These are phyloP conservation scores for Penicillium palitans DNA, from an alignment of 2,329 filamentous ascomycete genomes.

Conservation along the genomic window DNA sequence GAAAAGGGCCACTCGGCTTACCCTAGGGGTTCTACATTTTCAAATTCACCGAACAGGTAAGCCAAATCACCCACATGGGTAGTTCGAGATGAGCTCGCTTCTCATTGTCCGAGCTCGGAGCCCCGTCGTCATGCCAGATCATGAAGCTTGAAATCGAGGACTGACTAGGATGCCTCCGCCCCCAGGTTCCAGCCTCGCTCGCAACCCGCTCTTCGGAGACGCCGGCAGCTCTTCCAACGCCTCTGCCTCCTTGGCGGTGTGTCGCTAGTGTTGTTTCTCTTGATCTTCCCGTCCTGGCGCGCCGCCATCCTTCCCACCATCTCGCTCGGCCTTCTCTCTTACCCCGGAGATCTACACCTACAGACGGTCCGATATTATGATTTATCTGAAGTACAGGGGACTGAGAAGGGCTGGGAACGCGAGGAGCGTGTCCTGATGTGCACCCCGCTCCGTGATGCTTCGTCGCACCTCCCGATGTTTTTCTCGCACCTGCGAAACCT, in stretches of 20 bases:
- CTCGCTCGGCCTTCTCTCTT: slow-evolving; percentile 69
- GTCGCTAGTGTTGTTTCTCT: slow-evolving; percentile 63
- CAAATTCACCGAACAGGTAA: slow-evolving; percentile 86
- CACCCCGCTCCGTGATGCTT: slow-evolving; percentile 88
- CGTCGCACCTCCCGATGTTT: slow-evolving; percentile 93
- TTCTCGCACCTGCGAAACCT: slow-evolving; percentile 96
- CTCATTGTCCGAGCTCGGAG: not conserved
- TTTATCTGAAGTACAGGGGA: slow-evolving; percentile 85
- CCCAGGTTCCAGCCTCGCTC: slow-evolving; percentile 80
- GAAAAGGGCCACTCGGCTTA: slow-evolving; percentile 73
- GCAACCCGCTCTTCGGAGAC: slow-evolving; percentile 69
- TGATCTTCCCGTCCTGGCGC: slow-evolving; percentile 74
- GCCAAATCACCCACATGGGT: not conserved
- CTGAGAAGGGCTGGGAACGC: slow-evolving; percentile 89
- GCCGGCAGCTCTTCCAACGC: slow-evolving; percentile 71
- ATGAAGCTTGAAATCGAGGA: slow-evolving; percentile 4
- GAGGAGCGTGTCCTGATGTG: slow-evolving; percentile 95
- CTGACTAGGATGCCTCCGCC: slow-evolving; percentile 6
- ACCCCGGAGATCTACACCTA: slow-evolving; percentile 71
- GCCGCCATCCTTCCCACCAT: slow-evolving; percentile 60
- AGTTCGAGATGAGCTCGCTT: not conserved
- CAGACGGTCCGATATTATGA: slow-evolving; percentile 98
- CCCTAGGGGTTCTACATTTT: slow-evolving; percentile 72
- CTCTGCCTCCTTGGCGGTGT: slow-evolving; percentile 59
- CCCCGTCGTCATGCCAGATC: slow-evolving; percentile 2